Percentiles rank a stretch among this genome's conserved stretches.
phyloP scores from a whole-genome alignment of 192 early-diverging fungal species.

The Rhizophagus prolifer region DNA sequence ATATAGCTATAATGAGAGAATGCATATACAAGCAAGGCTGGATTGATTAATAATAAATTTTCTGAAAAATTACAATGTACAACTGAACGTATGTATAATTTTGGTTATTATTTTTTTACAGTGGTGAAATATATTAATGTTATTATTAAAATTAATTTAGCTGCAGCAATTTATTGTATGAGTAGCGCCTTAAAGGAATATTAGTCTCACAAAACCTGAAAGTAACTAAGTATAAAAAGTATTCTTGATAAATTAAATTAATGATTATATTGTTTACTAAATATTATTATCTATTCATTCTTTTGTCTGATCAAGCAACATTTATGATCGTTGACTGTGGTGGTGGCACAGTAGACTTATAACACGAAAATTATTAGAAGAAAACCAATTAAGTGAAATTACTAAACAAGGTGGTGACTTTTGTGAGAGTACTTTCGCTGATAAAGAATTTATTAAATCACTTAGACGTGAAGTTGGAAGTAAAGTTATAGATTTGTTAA shows the following conservation, averaged over 20 bases:
- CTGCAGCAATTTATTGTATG: slow-evolving; percentile 1
- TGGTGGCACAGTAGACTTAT: slow-evolving; percentile 57
- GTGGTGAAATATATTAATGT: not conserved
- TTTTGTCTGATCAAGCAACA: slow-evolving; percentile 30
- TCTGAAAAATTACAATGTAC: not conserved
- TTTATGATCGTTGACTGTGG: slow-evolving; percentile 64
- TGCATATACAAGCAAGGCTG: slow-evolving; percentile 49
- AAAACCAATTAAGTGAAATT: not conserved
- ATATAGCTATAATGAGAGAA: slow-evolving; percentile 54
- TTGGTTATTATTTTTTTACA: not conserved
- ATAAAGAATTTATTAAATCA: slow-evolving; percentile 6
- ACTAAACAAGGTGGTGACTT: not conserved
- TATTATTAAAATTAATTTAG: not conserved
- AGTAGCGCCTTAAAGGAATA: not conserved
- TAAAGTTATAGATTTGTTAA: not conserved
- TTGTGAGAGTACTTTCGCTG: not conserved
- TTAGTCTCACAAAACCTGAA: not conserved
- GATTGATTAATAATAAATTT: slow-evolving; percentile 36
- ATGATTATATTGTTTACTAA: not conserved
- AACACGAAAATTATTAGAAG: slow-evolving; percentile 9
- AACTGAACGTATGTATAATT: not conserved
- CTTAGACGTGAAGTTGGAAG: not conserved
- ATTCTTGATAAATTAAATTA: too few relatives aligned
- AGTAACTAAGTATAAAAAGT: not conserved
- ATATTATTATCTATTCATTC: too few relatives aligned